These are phyloP conservation scores for Medicago arabica DNA, from an alignment of 306 rosid genomes.

Conservation along the genomic window DNA sequence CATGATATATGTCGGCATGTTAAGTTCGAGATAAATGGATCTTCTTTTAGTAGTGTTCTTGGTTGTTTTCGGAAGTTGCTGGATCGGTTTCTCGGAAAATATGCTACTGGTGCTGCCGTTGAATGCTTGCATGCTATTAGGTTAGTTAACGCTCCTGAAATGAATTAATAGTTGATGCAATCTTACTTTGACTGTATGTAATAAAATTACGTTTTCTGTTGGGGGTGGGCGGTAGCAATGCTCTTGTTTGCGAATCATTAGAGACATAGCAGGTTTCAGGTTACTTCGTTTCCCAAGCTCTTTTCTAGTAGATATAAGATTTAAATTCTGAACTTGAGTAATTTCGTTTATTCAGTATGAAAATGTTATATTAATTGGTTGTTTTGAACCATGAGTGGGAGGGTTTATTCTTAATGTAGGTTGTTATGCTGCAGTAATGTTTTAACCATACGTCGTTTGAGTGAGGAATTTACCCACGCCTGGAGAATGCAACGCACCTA, in stretches of 20 bases:
- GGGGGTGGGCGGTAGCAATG: not conserved
- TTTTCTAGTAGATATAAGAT: conserved; percentile 30
- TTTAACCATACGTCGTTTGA: not conserved
- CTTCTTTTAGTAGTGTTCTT: conserved; percentile 63
- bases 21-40: conserved; percentile 57
- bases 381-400: not conserved
- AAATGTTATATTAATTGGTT: conserved; percentile 9
- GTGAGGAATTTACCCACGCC: conserved; percentile 6
- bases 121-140: conserved; percentile 74
- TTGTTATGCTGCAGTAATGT: not conserved
- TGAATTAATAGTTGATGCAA: conserved; percentile 25
- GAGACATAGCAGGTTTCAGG: not conserved
- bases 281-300: not conserved
- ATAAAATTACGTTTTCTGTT: not conserved
- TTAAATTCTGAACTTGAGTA: not conserved
- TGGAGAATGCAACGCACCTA: conserved; percentile 1
- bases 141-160: conserved; percentile 43
- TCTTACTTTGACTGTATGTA: conserved; percentile 18
- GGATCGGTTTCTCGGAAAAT: conserved; percentile 50
- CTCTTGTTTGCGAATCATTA: conserved; percentile 20
- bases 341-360: conserved; percentile 3
- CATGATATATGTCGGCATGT: conserved; percentile 64
- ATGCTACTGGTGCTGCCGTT: conserved; percentile 40
- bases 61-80: conserved; percentile 56
- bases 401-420: not conserved